Base-by-base conservation (phyloP, 2,329 filamentous ascomycete genomes). In the Aspergillus aculeatinus region DNA sequence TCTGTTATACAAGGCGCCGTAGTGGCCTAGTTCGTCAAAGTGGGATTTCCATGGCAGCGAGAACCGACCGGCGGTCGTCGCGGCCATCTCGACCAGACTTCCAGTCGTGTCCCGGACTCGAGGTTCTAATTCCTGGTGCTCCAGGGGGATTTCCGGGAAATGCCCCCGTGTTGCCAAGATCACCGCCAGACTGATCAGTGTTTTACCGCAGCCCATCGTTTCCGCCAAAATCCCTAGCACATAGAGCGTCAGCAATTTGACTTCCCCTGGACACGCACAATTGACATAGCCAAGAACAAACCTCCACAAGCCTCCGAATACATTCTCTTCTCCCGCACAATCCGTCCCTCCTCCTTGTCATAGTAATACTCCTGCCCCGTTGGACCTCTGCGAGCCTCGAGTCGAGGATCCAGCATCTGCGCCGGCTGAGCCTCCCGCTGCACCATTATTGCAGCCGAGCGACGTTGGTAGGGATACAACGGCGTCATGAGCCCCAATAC, bases 361-460 rank as follows among this genome's bases (percentile, higher is more conserved):
- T 88, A 89, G 70, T 90, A 96, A 79, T 88, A 96, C 0, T 69
- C 66, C 0, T 76, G 71, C 0, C 87, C 89, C 4, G 81, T 76
- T 31, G 90, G 89, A 53, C 90, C 88, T 2, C 70, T 68, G 1
- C 86, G 79, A 4, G 76, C 66, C 54, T 87, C 82, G 2, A 96
- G 78, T 5, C 93, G 85, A 10, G 93, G 91, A 73, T 97, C 93
- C 9, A 92, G 76, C 5, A 86, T 79, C 29, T 84, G 79, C 5
- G 82, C 81, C 0, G 89, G 86, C 23, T 87, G 82, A 5, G 83
- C 76, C 74, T 98, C 94, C 56, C 89, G 87, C 71, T 95, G 89
- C 19, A 96, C 77, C 92, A 98, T 97, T 29, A 89, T 73, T 4
- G 90, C 91, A 0, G 89, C 89, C 1, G 92, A 94, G 49, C 89